A percentile compares a stretch with the other conserved stretches of the same genome.
These are phyloP conservation scores for Mucor ambiguus DNA, from an alignment of 371 early-diverging fungal genomes.

Conservation along the genomic window DNA sequence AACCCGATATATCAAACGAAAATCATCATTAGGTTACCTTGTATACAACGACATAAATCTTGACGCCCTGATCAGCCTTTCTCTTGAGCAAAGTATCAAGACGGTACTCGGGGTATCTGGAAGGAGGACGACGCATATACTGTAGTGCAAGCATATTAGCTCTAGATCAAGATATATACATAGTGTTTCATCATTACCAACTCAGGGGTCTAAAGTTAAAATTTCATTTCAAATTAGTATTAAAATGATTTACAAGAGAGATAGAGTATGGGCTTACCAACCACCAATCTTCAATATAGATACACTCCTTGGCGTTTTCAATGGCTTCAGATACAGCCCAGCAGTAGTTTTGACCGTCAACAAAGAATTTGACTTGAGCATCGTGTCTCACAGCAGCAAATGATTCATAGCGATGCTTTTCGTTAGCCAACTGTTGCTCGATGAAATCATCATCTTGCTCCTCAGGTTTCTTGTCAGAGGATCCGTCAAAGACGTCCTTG, in stretches of 20 bases:
- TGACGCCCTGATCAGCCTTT: slow-evolving; percentile 89
- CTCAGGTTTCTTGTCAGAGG: neutral
- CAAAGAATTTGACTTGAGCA: slow-evolving; percentile 69
- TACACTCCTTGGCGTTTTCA: slow-evolving; percentile 69
- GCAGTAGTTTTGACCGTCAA: slow-evolving; percentile 88
- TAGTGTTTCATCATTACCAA: slow-evolving; percentile 31
- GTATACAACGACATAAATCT: slow-evolving; percentile 89
- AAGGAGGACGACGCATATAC: slow-evolving; percentile 82
- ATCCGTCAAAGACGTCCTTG: slow-evolving; percentile 27
- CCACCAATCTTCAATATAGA: slow-evolving; percentile 96
- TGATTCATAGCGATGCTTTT: slow-evolving; percentile 73
- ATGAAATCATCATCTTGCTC: slow-evolving; percentile 32
- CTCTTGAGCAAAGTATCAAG: slow-evolving; percentile 81
- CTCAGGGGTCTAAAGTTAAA: slow-evolving; percentile 42
- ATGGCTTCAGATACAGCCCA: slow-evolving; percentile 81
- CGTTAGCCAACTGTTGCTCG: slow-evolving; percentile 26
- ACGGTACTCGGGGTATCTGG: slow-evolving; percentile 76
- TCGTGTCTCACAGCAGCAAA: slow-evolving; percentile 82
- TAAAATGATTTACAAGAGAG: no score
- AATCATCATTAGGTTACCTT: slow-evolving; percentile 45
- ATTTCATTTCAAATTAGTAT: neutral
- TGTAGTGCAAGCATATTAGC: slow-evolving; percentile 17
- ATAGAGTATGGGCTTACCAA: no score
- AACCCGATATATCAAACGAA: neutral
- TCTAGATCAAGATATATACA: neutral